phyloP scores from a whole-genome alignment of 2,329 filamentous ascomycete species.

The Orbilia brochopaga region DNA sequence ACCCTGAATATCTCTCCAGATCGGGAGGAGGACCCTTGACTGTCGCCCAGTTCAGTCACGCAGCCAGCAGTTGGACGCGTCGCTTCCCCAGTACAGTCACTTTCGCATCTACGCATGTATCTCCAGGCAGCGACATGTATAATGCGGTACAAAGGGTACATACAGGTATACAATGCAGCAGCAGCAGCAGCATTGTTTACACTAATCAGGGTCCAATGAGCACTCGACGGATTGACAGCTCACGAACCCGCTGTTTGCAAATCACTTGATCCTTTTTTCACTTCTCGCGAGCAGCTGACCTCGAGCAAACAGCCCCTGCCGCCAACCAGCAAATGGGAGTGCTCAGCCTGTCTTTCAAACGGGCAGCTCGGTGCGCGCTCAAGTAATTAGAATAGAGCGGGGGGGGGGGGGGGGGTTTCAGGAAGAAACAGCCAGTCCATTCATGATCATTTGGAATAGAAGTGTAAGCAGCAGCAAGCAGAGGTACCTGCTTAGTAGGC shows the following conservation, averaged over 20 bases:
- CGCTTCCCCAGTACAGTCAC: constrained; percentile 4
- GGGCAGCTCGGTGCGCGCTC: neutral
- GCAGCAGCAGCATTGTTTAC: neutral
- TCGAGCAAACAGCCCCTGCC: constrained; percentile 21
- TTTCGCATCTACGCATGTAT: neutral
- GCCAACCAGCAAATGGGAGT: neutral
- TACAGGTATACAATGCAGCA: too few relatives aligned
- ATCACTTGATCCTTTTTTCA: constrained; percentile 44
- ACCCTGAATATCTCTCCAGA: neutral
- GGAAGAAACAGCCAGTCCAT: neutral
- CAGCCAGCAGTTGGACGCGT: neutral
- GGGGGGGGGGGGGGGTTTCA: neutral
- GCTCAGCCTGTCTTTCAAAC: neutral
- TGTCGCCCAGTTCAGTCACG: neutral
- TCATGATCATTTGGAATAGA: neutral
- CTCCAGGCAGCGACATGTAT: too few relatives aligned
- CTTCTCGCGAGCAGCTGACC: constrained; percentile 35
- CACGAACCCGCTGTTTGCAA: constrained; percentile 36
- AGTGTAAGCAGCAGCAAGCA: too few relatives aligned
- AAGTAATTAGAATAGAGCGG: neutral
- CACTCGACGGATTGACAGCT: constrained; percentile 49
- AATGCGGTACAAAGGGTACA: too few relatives aligned
- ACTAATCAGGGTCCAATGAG: constrained; percentile 31
- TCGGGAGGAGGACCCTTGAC: neutral
- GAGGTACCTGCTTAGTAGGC: neutral